These are phyloP conservation scores for Emydomyces testavorans DNA, from an alignment of 2,329 filamentous ascomycete species.

Conservation along the genomic window DNA sequence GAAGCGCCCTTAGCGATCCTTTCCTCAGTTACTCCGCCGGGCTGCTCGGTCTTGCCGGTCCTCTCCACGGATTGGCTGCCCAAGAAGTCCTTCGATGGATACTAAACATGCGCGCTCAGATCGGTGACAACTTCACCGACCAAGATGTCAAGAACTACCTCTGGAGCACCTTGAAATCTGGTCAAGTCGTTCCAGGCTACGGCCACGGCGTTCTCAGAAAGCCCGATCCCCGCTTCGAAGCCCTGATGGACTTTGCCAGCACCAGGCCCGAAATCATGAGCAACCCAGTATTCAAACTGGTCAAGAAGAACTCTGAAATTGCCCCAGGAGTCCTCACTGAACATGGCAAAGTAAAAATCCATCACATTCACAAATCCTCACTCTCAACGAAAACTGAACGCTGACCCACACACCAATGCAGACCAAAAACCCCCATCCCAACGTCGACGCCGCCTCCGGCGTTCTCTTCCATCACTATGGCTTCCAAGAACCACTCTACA, in stretches of 20 bases:
- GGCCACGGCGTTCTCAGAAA: slow-evolving; percentile 93
- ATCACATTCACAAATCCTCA: slow-evolving; percentile 8
- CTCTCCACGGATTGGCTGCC: slow-evolving; percentile 81
- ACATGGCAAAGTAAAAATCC: slow-evolving; percentile 69
- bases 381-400: not conserved
- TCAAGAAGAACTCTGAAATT: slow-evolving; percentile 84
- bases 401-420: slow-evolving; percentile 19
- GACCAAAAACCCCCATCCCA: slow-evolving; percentile 96
- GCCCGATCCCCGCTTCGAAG: slow-evolving; percentile 91
- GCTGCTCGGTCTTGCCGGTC: slow-evolving; percentile 89
- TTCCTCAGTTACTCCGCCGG: slow-evolving; percentile 95
- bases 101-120: slow-evolving; percentile 82
- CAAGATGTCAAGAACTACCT: slow-evolving; percentile 79
- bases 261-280: slow-evolving; percentile 71
- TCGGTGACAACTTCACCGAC: slow-evolving; percentile 66
- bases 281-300: slow-evolving; percentile 86
- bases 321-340: slow-evolving; percentile 82
- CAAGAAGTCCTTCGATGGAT: slow-evolving; percentile 98
- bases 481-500: slow-evolving; percentile 94
- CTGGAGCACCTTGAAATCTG: slow-evolving; percentile 85
- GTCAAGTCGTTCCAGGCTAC: slow-evolving; percentile 88
- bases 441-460: slow-evolving; percentile 86
- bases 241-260: slow-evolving; percentile 88
- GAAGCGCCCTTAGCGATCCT: slow-evolving; percentile 84
- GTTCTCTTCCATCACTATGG: slow-evolving; percentile 97